Conservation (phyloP, 2,329 filamentous ascomycete species). For the Leptographium galeiforme region DNA sequence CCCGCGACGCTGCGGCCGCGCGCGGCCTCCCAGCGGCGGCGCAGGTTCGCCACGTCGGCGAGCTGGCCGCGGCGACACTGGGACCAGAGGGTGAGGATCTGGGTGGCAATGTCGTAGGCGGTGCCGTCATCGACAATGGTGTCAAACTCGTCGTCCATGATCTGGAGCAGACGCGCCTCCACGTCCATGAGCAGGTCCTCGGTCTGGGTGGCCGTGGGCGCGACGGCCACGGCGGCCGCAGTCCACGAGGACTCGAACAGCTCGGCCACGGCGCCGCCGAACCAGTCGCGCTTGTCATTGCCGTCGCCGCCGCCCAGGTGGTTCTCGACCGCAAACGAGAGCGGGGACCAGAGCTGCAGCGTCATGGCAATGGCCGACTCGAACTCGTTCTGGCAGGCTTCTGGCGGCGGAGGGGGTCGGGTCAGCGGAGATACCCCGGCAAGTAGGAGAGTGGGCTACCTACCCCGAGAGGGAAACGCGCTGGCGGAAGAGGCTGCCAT, state of each 20-base stretch:
- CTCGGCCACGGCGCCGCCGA: constrained; percentile 75
- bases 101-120: constrained; percentile 56
- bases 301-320: constrained; percentile 78
- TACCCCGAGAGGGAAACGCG: neutral
- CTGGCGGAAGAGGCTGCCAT: neutral
- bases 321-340: constrained; percentile 76
- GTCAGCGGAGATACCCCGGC: neutral
- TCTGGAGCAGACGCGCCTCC: constrained; percentile 72
- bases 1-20: constrained; percentile 44
- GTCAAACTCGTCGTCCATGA: constrained; percentile 94
- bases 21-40: constrained; percentile 46
- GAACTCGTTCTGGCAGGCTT: constrained; percentile 51
- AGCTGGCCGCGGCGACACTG: constrained; percentile 54
- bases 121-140: constrained; percentile 85
- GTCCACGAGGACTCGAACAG: constrained; percentile 40
- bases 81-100: constrained; percentile 55
- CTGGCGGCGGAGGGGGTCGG: too few species aligned
- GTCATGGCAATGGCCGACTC: constrained; percentile 78
- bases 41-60: constrained; percentile 49
- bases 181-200: constrained; percentile 61
- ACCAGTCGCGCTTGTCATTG: constrained; percentile 87
- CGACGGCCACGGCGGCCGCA: constrained; percentile 9
- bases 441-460: neutral
- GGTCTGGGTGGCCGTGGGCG: constrained; percentile 12
- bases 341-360: constrained; percentile 76